phyloP scores from a whole-genome alignment of 164 flowering plant species.

The Saururus chinensis region DNA sequence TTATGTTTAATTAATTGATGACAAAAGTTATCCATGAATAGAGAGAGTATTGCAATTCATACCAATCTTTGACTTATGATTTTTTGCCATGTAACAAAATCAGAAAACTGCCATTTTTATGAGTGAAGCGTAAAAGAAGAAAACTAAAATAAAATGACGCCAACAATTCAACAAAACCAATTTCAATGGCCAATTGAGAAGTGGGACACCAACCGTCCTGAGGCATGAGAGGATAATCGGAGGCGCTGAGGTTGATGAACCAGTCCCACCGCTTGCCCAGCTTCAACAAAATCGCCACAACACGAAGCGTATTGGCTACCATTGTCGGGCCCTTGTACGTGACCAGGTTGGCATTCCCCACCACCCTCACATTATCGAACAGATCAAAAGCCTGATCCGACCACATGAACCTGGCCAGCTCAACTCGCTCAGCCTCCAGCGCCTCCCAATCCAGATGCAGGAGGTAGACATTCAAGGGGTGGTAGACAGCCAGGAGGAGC shows the following conservation, averaged over 20 bases:
- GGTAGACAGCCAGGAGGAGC: constrained; percentile 61
- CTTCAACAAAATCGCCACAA: constrained; percentile 54
- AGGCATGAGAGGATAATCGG: constrained; percentile 84
- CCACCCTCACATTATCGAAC: constrained; percentile 60
- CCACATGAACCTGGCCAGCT: constrained; percentile 50
- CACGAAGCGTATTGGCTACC: constrained; percentile 68
- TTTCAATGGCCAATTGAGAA: no score
- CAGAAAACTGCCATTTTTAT: no score
- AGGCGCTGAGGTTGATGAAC: constrained; percentile 72
- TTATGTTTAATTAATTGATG: no score
- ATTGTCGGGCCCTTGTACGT: constrained; percentile 76
- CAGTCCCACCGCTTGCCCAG: constrained; percentile 46
- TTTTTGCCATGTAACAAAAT: no score
- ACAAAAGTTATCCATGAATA: no score
- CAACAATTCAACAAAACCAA: no score
- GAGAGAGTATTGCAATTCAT: no score
- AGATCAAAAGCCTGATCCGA: constrained; percentile 30
- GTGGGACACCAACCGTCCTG: constrained; percentile 60
- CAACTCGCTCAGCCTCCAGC: constrained; percentile 47
- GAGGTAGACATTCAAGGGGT: constrained; percentile 72
- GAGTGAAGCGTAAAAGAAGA: no score
- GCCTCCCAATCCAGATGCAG: constrained; percentile 80
- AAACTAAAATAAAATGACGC: no score
- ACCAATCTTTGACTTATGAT: no score
- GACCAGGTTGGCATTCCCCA: constrained; percentile 65